A percentile compares a stretch with the other conserved stretches of the same genome.
phyloP scores from a whole-genome alignment of 192 early-diverging fungal genomes.

The Umbelopsis vinacea region DNA sequence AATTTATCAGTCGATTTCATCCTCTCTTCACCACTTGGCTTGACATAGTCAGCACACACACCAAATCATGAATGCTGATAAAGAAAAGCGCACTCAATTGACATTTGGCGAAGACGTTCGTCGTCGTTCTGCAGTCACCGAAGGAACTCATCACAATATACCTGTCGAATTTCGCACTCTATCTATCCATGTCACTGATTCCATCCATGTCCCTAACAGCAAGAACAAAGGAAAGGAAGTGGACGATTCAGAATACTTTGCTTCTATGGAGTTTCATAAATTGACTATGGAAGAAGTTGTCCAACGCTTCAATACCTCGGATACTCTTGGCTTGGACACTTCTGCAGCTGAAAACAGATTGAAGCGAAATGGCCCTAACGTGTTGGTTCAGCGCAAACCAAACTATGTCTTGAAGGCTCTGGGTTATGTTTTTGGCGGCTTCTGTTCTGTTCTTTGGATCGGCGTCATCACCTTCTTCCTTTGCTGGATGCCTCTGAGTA shows the following conservation, averaged over 20 bases:
- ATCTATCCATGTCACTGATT: slow-evolving; percentile 48
- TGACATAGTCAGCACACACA: not conserved
- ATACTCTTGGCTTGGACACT: slow-evolving; percentile 35
- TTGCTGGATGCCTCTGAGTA: slow-evolving; percentile 61
- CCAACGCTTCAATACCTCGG: slow-evolving; percentile 43
- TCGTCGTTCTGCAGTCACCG: not conserved
- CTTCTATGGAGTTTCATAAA: slow-evolving; percentile 47
- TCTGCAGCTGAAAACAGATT: slow-evolving; percentile 39
- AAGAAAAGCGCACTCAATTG: slow-evolving; percentile 12
- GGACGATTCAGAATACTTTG: slow-evolving; percentile 47
- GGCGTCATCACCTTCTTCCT: slow-evolving; percentile 66
- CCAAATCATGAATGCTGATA: slow-evolving; percentile 3
- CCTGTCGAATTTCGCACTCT: slow-evolving; percentile 51
- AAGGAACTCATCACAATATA: slow-evolving; percentile 20
- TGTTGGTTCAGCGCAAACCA: slow-evolving; percentile 26
- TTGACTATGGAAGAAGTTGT: slow-evolving; percentile 39
- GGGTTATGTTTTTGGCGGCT: slow-evolving; percentile 65
- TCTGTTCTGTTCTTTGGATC: slow-evolving; percentile 70
- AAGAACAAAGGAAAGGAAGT: slow-evolving; percentile 28
- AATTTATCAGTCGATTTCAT: too few species aligned
- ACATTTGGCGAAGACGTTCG: slow-evolving; percentile 22
- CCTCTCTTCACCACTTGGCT: too few species aligned
- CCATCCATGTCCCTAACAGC: slow-evolving; percentile 29
- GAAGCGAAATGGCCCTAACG: slow-evolving; percentile 41
- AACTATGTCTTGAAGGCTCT: slow-evolving; percentile 47